Evolutionary conservation across 352 stramenopile species (phyloP).

Genomic region (Thalassiosira mediterranea): DNA sequence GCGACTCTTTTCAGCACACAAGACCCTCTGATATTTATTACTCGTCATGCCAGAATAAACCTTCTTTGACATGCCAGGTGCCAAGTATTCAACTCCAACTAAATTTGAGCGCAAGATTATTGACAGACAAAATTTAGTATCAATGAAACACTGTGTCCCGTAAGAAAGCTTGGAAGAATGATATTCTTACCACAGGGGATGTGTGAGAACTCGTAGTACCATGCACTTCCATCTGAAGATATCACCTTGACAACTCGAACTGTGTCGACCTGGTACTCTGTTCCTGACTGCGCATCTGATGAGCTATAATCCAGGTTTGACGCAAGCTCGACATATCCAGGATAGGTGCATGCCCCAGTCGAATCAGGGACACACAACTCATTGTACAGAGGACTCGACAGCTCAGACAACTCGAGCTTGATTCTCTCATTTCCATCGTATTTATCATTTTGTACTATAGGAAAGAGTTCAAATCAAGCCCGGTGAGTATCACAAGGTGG

Average conservation of each 20-base stretch:
- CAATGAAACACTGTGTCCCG: neutral
- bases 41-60: neutral
- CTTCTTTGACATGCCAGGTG: neutral
- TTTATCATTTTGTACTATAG: too few species aligned
- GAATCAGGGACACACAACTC: slow-evolving; percentile 29
- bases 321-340: slow-evolving; percentile 40
- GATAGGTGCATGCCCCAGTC: slow-evolving; percentile 35
- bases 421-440: neutral
- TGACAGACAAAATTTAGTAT: neutral
- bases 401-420: neutral
- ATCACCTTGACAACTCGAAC: slow-evolving; percentile 53
- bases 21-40: neutral
- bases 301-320: slow-evolving; percentile 47
- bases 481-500: neutral
- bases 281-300: slow-evolving; percentile 3
- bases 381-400: slow-evolving; percentile 25
- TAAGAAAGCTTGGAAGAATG: neutral
- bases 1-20: neutral
- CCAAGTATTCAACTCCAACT: neutral
- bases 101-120: neutral
- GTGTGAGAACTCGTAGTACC: neutral
- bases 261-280: slow-evolving; percentile 61
- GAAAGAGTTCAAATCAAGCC: neutral
- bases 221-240: neutral
- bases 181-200: neutral